phyloP scores from a whole-genome alignment of 2,329 filamentous ascomycete species.

The Arthrobotrys entomopaga region DNA sequence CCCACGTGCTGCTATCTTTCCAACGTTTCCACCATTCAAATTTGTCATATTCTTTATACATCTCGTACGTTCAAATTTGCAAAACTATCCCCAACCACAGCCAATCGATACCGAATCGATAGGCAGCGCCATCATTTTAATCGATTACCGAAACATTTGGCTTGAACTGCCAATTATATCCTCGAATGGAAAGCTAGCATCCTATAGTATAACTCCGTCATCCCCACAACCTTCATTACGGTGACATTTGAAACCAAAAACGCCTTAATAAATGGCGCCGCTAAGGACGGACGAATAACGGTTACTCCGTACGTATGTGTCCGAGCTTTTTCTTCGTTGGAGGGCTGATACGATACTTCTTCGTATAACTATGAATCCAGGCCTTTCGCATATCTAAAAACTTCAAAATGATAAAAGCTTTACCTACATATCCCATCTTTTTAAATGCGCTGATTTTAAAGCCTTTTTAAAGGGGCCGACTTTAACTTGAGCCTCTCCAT shows the following conservation, averaged over 20 bases:
- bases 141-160: constrained; percentile 46
- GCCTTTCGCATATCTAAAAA: not conserved
- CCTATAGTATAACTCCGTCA: constrained; percentile 4
- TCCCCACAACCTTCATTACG: constrained; percentile 27
- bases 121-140: constrained; percentile 25
- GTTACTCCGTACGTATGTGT: too few relatives aligned
- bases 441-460: not conserved
- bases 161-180: constrained; percentile 33
- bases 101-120: constrained; percentile 31
- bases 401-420: not conserved
- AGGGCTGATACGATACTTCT: too few relatives aligned
- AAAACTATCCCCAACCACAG: not conserved
- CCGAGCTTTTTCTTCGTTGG: too few relatives aligned
- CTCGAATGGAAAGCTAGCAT: not conserved
- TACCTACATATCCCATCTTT: not conserved
- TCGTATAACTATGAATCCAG: not conserved
- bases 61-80: too few relatives aligned
- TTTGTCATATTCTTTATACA: not conserved
- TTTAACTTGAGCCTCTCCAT: too few relatives aligned
- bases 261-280: constrained; percentile 19
- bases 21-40: not conserved
- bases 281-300: constrained; percentile 6
- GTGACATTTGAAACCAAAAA: constrained; percentile 28
- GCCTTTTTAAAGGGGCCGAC: not conserved
- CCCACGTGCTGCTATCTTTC: not conserved